Conservation (phyloP, 345 rosid species). For the Eucalyptus paniculata region DNA sequence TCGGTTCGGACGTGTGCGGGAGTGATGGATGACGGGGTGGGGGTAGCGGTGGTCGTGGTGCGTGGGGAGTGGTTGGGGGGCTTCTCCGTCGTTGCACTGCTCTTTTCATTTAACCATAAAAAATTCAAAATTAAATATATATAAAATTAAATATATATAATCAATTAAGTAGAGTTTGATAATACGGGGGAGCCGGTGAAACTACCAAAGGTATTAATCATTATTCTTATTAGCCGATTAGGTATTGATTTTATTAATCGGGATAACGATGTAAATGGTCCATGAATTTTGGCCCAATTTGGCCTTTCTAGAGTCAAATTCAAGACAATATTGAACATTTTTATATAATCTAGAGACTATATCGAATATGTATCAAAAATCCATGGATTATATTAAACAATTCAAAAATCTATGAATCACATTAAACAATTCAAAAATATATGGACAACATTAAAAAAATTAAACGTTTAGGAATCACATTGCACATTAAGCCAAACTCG, state of each 20-base stretch:
- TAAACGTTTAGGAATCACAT: accelerated
- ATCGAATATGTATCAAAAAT: accelerated
- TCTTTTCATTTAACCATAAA: neutral
- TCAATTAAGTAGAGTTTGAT: neutral
- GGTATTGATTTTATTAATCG: neutral
- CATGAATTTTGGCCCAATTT: neutral
- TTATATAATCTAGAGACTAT: accelerated
- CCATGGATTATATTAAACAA: accelerated
- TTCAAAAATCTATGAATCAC: too few species aligned
- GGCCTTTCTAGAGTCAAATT: too few species aligned
- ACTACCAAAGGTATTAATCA: neutral
- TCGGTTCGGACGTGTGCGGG: neutral
- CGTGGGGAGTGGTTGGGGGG: neutral
- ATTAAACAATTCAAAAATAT: too few species aligned
- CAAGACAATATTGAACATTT: too few species aligned
- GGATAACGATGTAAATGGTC: accelerated
- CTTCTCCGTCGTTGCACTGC: neutral
- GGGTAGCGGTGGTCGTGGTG: neutral
- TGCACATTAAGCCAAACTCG: too few species aligned
- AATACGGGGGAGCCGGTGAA: neutral
- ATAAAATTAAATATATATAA: too few species aligned
- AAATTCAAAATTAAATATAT: too few species aligned
- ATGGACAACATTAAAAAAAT: accelerated
- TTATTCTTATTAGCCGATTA: neutral
- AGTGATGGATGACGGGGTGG: neutral